phyloP scores from a whole-genome alignment of 306 rosid species.

The Vigna mungo region DNA sequence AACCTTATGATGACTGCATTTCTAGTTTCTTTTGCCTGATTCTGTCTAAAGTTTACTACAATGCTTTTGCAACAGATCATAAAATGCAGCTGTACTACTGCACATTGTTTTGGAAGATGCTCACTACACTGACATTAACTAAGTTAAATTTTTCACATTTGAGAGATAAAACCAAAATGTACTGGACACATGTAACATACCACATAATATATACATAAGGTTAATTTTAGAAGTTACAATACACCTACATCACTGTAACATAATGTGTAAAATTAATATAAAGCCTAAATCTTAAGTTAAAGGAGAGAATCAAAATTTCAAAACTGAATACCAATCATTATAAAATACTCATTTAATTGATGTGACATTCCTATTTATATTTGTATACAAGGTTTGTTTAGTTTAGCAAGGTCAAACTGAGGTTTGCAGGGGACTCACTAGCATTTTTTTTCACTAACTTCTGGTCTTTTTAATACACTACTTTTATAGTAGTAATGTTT shows the following conservation, averaged over 20 bases:
- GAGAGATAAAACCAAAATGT: not conserved
- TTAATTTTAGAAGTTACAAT: not conserved
- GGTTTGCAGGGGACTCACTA: not conserved
- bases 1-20: conserved; percentile 38
- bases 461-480: not conserved
- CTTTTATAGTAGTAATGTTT: not conserved
- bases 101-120: not conserved
- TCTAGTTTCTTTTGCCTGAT: conserved; percentile 10
- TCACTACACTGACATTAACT: too few relatives aligned
- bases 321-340: not conserved
- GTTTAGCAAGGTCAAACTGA: not conserved
- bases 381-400: not conserved
- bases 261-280: not conserved
- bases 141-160: not conserved
- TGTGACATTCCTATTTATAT: not conserved
- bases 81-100: not conserved
- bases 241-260: not conserved
- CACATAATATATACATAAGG: not conserved
- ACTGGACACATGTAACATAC: not conserved
- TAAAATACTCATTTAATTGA: not conserved
- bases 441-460: not conserved
- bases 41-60: not conserved
- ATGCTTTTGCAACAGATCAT: not conserved
- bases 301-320: not conserved
- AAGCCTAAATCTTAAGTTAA: not conserved